A percentile compares a stretch with the other conserved stretches of the same genome.
These are phyloP conservation scores for Chrysoporthe puriensis DNA, from an alignment of 2,329 filamentous ascomycete species.

Conservation along the genomic window DNA sequence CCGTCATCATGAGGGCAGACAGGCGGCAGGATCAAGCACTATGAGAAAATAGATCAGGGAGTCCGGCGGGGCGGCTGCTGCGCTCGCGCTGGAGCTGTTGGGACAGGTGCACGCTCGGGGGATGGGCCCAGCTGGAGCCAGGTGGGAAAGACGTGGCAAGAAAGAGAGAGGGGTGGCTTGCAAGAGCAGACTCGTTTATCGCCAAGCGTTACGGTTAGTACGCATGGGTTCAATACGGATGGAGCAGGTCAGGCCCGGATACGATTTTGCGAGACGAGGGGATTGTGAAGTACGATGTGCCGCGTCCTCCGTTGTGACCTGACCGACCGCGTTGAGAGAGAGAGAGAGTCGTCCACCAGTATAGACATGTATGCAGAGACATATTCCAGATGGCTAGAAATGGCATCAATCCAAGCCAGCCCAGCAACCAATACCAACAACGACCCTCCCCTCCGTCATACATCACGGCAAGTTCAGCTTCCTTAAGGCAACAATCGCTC, in stretches of 20 bases:
- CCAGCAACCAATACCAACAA: not conserved
- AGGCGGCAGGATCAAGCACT: not conserved
- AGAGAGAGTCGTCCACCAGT: not conserved
- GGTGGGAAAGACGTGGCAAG: not conserved
- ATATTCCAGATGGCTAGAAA: not conserved
- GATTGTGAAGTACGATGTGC: not conserved
- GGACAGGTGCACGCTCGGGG: not conserved
- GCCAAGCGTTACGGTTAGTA: slow-evolving; percentile 21
- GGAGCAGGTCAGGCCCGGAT: not conserved
- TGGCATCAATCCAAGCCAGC: too few species aligned
- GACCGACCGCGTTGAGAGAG: too few species aligned
- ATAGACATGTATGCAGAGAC: not conserved
- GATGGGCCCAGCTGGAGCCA: not conserved
- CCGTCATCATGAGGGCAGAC: slow-evolving; percentile 47
- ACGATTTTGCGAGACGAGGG: not conserved
- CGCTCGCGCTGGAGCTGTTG: not conserved
- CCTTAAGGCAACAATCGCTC: not conserved
- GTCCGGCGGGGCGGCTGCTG: not conserved
- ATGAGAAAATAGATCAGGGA: too few species aligned
- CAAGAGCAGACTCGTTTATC: slow-evolving; percentile 4
- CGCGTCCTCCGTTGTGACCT: not conserved
- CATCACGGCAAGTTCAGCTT: not conserved
- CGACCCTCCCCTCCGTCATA: not conserved
- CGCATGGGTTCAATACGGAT: not conserved
- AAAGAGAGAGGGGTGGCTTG: not conserved